Base-by-base conservation (phyloP, 148 eudicot genomes). In the Heliamphora exappendiculata region DNA sequence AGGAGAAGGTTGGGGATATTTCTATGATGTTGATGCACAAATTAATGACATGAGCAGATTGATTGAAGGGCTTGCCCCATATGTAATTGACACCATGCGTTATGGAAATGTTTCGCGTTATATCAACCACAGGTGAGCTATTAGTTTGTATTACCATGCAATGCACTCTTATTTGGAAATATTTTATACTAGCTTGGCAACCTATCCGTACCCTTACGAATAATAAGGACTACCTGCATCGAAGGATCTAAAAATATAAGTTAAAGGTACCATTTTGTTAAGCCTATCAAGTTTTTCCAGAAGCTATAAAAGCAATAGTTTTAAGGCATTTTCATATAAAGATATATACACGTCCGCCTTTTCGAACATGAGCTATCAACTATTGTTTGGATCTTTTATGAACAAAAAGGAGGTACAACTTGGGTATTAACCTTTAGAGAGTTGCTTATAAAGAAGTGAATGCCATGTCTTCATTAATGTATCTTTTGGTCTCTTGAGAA, bases 61-160 rank as follows among this genome's bases (percentile, higher is more conserved):
- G 82, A 79, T 74, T 39, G 94, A 88, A 75, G 94, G 82, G 77
- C 83, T 83, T 76, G 82, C 67, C 11, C 70, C 91, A 31, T 91
- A 76, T 81, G 82, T 82, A 49, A 88, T 93, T 74, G 99, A 95
- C 83, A 87, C 93, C 6, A 85, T 89, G 62, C 84, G 86, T 71
- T 87, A 84, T 86, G 98, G 99, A 73, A 95, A 89, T 81, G 85
- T 93, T 70, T 91, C 99, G n/a, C 93, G 98, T 31, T 93, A 85
- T 77, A 85, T 95, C 74, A 95, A 95, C 86, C 97, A 95, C 86
- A 91, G 99, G 99, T 95, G 76, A 90, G 91, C 36, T 42, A 68
- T 34, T 67, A 20, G 45, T 69, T 76, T 39, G 17, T 79, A n/a
- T 58, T 44, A 63, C 26, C 12, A 42, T 68, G 26, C 33, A 47